Evolutionary conservation across 106 monocot genomes (phyloP).

Genomic region (Triglochin maritima): DNA sequence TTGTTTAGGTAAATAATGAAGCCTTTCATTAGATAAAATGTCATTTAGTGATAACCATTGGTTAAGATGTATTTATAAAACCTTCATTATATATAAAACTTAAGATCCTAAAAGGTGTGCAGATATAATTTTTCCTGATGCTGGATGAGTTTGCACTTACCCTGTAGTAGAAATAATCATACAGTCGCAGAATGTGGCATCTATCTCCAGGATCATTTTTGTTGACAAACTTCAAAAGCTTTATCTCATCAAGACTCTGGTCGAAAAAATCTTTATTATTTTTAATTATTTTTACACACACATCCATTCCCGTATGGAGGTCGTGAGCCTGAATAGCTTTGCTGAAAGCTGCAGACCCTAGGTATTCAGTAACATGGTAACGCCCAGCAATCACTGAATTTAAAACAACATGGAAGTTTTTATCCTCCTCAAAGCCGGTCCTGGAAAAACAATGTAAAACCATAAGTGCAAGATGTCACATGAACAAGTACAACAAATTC

Average conservation of each 20-base stretch:
- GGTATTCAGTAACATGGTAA: conserved; percentile 94
- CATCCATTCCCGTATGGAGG: conserved; percentile 96
- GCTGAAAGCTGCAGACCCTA: conserved; percentile 99
- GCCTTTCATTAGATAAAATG: too few species aligned
- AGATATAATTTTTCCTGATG: background rate
- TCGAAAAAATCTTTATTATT: conserved; percentile 99
- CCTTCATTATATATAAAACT: background rate
- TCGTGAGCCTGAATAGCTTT: conserved; percentile 99
- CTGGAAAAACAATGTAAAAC: conserved; percentile 21
- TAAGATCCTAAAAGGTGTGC: background rate
- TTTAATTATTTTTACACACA: conserved; percentile 98
- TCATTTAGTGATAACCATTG: background rate
- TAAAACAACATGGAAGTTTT: conserved; percentile 96
- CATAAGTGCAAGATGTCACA: background rate
- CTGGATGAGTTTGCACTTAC: conserved; percentile 20
- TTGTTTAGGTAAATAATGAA: background rate
- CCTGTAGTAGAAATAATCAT: conserved; percentile 98
- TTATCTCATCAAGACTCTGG: conserved; percentile 99
- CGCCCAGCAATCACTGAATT: conserved; percentile 98
- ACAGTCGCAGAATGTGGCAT: conserved; percentile 85
- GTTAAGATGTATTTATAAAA: background rate
- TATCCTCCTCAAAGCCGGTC: conserved; percentile 99
- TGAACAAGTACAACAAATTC: background rate
- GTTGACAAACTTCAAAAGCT: conserved; percentile 96
- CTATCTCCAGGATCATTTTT: conserved; percentile 97